phyloP scores from a whole-genome alignment of 225 moss, liverwort and hornwort species.

The Marchantia polymorpha region DNA sequence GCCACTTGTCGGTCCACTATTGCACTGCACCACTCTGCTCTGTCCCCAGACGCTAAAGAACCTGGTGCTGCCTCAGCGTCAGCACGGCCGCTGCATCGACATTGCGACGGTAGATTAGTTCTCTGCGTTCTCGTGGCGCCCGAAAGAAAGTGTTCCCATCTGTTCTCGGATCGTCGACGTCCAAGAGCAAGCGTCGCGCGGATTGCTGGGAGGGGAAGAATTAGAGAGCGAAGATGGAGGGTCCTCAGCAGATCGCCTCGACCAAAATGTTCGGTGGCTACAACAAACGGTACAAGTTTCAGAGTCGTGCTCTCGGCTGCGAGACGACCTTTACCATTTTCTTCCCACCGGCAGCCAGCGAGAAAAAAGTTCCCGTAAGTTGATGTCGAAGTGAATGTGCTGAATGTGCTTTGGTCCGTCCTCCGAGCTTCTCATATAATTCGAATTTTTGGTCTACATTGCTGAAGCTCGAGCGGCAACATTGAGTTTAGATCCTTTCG shows the following conservation, averaged over 20 bases:
- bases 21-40: too few species aligned
- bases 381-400: not conserved
- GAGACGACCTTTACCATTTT: constrained; percentile 76
- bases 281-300: constrained; percentile 82
- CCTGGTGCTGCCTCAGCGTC: too few species aligned
- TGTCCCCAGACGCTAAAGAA: too few species aligned
- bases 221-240: constrained; percentile 41
- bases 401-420: too few species aligned
- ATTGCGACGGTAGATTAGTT: too few species aligned
- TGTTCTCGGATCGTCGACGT: too few species aligned
- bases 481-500: not conserved
- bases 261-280: constrained; percentile 83
- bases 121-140: too few species aligned
- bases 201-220: too few species aligned
- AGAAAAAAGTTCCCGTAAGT: constrained; percentile 17
- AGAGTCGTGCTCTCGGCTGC: constrained; percentile 68
- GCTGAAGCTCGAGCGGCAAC: not conserved
- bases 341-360: constrained; percentile 66
- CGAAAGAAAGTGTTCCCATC: too few species aligned
- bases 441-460: not conserved
- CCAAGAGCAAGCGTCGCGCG: too few species aligned
- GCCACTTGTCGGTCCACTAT: too few species aligned
- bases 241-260: constrained; percentile 59
- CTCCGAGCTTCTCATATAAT: not conserved
- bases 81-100: too few species aligned